Conservation (phyloP, 352 stramenopile species). For the Phytophthora cajani region DNA sequence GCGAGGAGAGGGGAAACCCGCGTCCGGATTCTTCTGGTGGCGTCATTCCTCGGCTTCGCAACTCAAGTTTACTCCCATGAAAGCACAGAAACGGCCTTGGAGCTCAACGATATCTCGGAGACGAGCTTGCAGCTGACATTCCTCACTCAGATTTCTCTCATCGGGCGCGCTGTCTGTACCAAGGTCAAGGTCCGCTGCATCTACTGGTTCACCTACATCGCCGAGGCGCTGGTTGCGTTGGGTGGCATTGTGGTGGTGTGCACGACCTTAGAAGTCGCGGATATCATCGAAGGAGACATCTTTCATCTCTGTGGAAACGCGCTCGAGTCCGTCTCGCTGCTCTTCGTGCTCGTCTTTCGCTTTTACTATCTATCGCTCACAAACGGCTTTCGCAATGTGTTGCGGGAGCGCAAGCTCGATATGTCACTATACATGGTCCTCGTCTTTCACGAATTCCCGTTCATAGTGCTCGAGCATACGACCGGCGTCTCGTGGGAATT, state of each 20-base stretch:
- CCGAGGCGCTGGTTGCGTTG: not conserved
- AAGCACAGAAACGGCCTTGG: not conserved
- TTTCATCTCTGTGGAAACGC: not conserved
- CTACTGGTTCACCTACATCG: not conserved
- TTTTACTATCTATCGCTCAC: not conserved
- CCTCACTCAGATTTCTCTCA: not conserved
- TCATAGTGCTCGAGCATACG: not conserved
- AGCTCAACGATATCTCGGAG: not conserved
- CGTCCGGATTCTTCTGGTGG: not conserved
- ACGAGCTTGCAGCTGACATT: slow-evolving; percentile 3
- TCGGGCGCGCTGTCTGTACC: not conserved
- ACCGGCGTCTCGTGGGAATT: not conserved
- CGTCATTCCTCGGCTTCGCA: not conserved
- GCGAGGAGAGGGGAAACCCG: not conserved
- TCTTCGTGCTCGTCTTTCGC: not conserved
- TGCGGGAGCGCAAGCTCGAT: not conserved
- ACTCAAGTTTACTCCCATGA: not conserved
- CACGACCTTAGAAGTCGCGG: not conserved
- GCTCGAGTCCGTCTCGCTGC: not conserved
- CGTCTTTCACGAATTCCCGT: not conserved
- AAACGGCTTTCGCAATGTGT: not conserved
- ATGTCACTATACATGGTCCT: not conserved
- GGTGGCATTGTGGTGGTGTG: not conserved
- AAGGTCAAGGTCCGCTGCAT: not conserved
- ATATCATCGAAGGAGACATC: not conserved